Evolutionary conservation across 192 early-diverging fungal genomes (phyloP).

Genomic region (Linnemannia zychae): DNA sequence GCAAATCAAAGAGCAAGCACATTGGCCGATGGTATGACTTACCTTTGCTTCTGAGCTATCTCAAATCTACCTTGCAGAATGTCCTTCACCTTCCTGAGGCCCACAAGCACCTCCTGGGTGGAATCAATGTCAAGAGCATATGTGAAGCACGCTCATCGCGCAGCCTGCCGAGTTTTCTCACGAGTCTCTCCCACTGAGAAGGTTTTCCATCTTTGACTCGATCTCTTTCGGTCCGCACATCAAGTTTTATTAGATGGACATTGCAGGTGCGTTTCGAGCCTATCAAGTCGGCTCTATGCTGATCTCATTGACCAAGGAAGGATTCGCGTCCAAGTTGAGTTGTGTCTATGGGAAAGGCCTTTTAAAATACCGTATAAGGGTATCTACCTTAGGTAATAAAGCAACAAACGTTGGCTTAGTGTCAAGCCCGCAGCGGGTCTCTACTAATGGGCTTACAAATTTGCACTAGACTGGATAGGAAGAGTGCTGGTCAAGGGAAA

Average conservation of each 20-base stretch:
- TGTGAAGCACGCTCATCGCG: neutral
- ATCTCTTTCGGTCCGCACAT: neutral
- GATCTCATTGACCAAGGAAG: neutral
- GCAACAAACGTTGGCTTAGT: no score
- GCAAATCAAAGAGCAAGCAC: conserved; percentile 3
- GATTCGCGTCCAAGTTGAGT: no score
- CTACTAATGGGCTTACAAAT: no score
- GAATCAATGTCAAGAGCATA: conserved; percentile 11
- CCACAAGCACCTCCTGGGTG: neutral
- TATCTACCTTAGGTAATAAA: no score
- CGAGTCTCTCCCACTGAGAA: neutral
- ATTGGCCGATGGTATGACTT: conserved; percentile 11
- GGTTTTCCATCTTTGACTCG: conserved; percentile 10
- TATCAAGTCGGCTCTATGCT: conserved; percentile 7
- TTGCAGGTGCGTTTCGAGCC: neutral
- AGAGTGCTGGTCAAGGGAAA: no score
- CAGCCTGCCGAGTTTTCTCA: neutral
- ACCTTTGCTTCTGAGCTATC: neutral
- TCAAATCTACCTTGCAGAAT: conserved; percentile 21
- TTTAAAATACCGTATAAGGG: no score
- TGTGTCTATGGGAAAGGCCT: no score
- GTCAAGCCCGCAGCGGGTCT: no score
- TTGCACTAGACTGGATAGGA: no score
- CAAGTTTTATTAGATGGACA: conserved; percentile 18
- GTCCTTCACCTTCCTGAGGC: neutral